Percentiles rank a stretch among this genome's conserved stretches.
These are phyloP conservation scores for Neonothopanus nambi DNA, from an alignment of 1,284 basidiomycete species.

Conservation along the genomic window DNA sequence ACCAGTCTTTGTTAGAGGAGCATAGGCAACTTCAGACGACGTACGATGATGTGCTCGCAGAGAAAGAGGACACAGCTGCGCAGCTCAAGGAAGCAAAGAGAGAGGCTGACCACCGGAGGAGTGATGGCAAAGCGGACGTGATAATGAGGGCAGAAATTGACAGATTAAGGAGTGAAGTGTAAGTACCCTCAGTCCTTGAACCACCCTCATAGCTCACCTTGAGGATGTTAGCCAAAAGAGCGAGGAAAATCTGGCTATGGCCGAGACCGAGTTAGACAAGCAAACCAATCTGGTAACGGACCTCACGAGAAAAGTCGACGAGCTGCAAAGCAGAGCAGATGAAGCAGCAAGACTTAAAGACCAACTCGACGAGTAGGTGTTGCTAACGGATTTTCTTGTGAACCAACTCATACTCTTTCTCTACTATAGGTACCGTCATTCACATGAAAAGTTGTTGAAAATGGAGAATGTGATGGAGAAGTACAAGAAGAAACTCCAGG, in stretches of 20 bases:
- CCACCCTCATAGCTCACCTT: conserved; percentile 23
- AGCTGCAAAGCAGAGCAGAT: conserved; percentile 78
- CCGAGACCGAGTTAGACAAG: conserved; percentile 80
- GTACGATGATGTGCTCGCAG: conserved; percentile 67
- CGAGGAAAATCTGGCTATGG: conserved; percentile 81
- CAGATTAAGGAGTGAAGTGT: conserved; percentile 59
- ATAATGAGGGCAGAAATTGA: conserved; percentile 80
- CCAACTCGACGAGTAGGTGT: conserved; percentile 86
- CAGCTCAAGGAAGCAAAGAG: conserved; percentile 58
- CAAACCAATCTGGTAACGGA: conserved; percentile 69
- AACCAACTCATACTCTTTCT: conserved; percentile 3
- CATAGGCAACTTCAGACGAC: conserved; percentile 72
- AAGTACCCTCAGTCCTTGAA: conserved; percentile 20
- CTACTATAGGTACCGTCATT: conserved; percentile 73
- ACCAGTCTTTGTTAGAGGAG: conserved; percentile 74
- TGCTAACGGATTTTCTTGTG: neutral
- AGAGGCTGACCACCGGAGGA: conserved; percentile 58
- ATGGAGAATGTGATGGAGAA: conserved; percentile 98
- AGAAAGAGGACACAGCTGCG: conserved; percentile 68
- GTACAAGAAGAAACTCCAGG: conserved; percentile 98
- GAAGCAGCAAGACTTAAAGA: conserved; percentile 84
- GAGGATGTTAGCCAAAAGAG: conserved; percentile 74
- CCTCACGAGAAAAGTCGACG: conserved; percentile 77
- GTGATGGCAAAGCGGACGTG: conserved; percentile 63
- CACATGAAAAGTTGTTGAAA: conserved; percentile 89